These are phyloP conservation scores for Fusarium circinatum DNA, from an alignment of 2,329 filamentous ascomycete species.

Conservation along the genomic window DNA sequence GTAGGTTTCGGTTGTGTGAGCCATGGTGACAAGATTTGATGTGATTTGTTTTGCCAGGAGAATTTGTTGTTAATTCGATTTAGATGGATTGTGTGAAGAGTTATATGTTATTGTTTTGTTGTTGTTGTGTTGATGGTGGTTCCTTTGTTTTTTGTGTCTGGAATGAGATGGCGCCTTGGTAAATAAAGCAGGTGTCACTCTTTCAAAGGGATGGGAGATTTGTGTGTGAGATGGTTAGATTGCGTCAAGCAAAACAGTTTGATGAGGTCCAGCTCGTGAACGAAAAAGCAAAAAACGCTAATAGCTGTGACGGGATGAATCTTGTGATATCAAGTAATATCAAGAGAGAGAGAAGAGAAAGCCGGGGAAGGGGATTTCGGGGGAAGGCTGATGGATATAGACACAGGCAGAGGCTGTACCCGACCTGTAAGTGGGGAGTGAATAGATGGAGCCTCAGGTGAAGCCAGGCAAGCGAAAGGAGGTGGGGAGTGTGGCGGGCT, in stretches of 20 bases:
- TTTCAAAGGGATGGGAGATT: conserved; percentile 6
- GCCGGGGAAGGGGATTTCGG: conserved; percentile 26
- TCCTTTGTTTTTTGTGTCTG: conserved; percentile 31
- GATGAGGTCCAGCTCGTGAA: conserved; percentile 34
- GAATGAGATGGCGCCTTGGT: conserved; percentile 30
- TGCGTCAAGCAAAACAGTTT: conserved; percentile 38
- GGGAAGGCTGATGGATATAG: conserved; percentile 37
- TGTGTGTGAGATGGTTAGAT: conserved; percentile 6
- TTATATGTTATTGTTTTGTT: conserved; percentile 17
- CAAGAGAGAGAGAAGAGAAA: conserved; percentile 5
- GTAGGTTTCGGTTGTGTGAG: conserved; percentile 43
- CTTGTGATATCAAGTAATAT: background rate
- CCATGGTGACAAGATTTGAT: conserved; percentile 25
- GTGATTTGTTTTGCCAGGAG: background rate
- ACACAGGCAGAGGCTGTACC: conserved; percentile 20
- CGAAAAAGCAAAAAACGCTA: conserved; percentile 11
- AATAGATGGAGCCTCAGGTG: conserved; percentile 34
- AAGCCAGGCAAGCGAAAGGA: conserved; percentile 9
- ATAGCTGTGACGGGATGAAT: background rate
- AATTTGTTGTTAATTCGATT: conserved; percentile 6
- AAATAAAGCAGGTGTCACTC: conserved; percentile 32
- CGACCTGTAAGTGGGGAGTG: conserved; percentile 16
- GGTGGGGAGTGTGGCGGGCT: conserved; percentile 16
- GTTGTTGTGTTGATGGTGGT: background rate
- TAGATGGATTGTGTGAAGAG: background rate